Percentiles rank a stretch among this genome's conserved stretches.
Evolutionary conservation across 2,329 filamentous ascomycete genomes (phyloP).

Genomic region (Colletotrichum sidae): DNA sequence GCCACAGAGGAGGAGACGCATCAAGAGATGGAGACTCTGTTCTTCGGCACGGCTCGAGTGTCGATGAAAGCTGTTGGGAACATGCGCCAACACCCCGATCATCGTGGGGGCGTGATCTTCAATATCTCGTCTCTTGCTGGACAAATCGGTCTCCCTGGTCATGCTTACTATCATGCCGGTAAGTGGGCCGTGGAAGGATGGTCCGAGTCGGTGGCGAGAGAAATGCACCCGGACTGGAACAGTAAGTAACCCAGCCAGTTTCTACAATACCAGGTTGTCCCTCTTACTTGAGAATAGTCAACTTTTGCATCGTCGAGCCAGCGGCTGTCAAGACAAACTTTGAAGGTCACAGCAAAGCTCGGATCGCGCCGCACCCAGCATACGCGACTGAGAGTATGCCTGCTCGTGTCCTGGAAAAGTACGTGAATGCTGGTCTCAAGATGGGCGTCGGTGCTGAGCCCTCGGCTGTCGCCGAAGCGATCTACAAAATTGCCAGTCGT

Average conservation of each 20-base stretch:
- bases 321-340: constrained; percentile 53
- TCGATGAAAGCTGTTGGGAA: constrained; percentile 51
- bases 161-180: constrained; percentile 41
- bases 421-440: constrained; percentile 25
- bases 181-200: constrained; percentile 43
- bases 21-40: constrained; percentile 54
- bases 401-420: constrained; percentile 42
- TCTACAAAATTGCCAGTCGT: constrained; percentile 49
- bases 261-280: background rate
- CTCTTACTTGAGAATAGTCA: constrained; percentile 18
- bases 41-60: constrained; percentile 55
- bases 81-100: constrained; percentile 48
- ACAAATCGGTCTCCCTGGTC: constrained; percentile 37
- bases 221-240: constrained; percentile 41
- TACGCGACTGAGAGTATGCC: constrained; percentile 50
- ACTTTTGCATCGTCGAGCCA: constrained; percentile 56
- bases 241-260: constrained; percentile 17
- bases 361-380: constrained; percentile 49
- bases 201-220: constrained; percentile 39
- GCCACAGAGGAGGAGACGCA: constrained; percentile 40
- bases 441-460: constrained; percentile 43
- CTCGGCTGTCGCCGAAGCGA: constrained; percentile 48
- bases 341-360: constrained; percentile 38
- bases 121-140: constrained; percentile 40
- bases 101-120: constrained; percentile 41